phyloP scores from a whole-genome alignment of 345 rosid species.

The Lagerstroemia speciosa region DNA sequence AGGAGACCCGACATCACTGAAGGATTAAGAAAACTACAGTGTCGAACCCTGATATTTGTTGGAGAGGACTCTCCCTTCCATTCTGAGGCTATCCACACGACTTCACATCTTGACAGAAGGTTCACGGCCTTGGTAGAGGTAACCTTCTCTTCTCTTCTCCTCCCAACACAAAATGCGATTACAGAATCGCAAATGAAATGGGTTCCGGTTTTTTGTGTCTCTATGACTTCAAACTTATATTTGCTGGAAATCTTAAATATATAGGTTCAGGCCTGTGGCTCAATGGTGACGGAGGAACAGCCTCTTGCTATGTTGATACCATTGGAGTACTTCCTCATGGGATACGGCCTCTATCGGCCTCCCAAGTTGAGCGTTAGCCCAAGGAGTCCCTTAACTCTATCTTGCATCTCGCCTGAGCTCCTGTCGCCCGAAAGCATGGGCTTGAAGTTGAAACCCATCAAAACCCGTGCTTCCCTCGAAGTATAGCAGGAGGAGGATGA shows the following conservation, averaged over 20 bases:
- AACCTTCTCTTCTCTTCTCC: neutral
- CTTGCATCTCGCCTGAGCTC: slow-evolving; percentile 80
- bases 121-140: slow-evolving; percentile 91
- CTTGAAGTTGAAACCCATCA: slow-evolving; percentile 86
- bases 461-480: slow-evolving; percentile 41
- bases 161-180: neutral
- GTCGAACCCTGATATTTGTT: slow-evolving; percentile 75
- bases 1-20: slow-evolving; percentile 88
- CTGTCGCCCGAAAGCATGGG: slow-evolving; percentile 99
- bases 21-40: slow-evolving; percentile 59
- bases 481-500: slow-evolving; percentile 9
- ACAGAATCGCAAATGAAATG: too few relatives aligned
- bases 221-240: neutral
- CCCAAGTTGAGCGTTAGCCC: slow-evolving; percentile 66
- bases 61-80: slow-evolving; percentile 88
- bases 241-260: slow-evolving; percentile 1
- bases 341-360: slow-evolving; percentile 68
- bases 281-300: slow-evolving; percentile 92
- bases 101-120: slow-evolving; percentile 70
- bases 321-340: slow-evolving; percentile 80
- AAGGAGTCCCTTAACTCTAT: slow-evolving; percentile 79
- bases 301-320: slow-evolving; percentile 97
- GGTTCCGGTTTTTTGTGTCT: neutral
- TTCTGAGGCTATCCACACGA: slow-evolving; percentile 76
- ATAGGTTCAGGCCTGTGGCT: slow-evolving; percentile 94